Conservation (phyloP, 2,329 filamentous ascomycete genomes). For the Arthroderma sp. region DNA sequence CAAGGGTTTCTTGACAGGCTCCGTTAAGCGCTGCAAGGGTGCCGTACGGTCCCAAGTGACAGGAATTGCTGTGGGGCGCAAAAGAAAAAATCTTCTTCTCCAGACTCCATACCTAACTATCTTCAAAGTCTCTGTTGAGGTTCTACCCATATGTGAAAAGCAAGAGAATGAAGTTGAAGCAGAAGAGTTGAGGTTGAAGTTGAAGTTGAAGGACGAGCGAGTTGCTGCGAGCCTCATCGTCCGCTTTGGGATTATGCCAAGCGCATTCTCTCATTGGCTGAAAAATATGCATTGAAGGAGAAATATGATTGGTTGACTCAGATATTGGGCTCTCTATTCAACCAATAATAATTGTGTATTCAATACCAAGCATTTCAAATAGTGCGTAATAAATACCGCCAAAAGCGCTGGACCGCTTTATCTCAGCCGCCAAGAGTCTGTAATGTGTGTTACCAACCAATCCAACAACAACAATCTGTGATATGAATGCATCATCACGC, state of each 20-base stretch:
- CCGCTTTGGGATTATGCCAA: background rate
- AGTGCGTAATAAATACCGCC: no score
- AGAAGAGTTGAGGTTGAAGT: no score
- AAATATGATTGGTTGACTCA: background rate
- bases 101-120: background rate
- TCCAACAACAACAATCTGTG: background rate
- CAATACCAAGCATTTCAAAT: background rate
- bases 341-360: conserved; percentile 1
- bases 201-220: no score
- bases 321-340: background rate
- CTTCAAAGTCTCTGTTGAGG: background rate
- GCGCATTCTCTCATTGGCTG: background rate
- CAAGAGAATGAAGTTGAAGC: no score
- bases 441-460: background rate
- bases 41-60: conserved; percentile 9
- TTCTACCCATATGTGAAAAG: no score
- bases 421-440: no score
- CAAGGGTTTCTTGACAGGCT: conserved; percentile 3
- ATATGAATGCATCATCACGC: background rate
- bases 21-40: conserved; percentile 10
- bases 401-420: no score
- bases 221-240: no score
- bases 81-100: background rate
- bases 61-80: conserved; percentile 4
- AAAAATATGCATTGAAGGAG: background rate